Evolutionary conservation across 805 yeast genomes (phyloP), one percentile per base, ranked within the genome.

Genomic region (Saccharomycopsis amapae): DNA sequence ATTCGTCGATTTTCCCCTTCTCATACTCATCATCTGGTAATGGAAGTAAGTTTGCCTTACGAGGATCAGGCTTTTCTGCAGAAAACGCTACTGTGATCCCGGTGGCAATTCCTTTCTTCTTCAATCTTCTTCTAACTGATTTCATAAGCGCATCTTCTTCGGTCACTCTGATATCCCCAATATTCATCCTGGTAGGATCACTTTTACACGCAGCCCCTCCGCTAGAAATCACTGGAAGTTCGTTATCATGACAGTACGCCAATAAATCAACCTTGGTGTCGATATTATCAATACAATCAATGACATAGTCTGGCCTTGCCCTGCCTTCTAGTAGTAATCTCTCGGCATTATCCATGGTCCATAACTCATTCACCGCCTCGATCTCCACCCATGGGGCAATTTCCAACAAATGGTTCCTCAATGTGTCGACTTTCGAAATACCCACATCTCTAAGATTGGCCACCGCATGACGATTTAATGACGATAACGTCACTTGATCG

Each of bases 131-230:
- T 60, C 99, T 75, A 4, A 88, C 95, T 0, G 90, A 68, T 51
- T 95, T 76, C 12, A 96, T 85, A 48, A 93, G 69, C 5, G 97
- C 93, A 62, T 93, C 99, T 63, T 93, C 99, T 57, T 85, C 90
- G 0, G 98, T 85, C 43, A 75, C 76, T 28, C 94, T 80, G 44
- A 93, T 78, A 63, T 93, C 99, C 28, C 88, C 88, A 35, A 93
- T 73, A 59, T 87, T 85, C 47, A 93, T 77, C 57, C 97, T 72
- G 2, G 97, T 82, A 10, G 97, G 94, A 60, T 93, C 99, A 43
- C 95, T 82, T 62, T 93, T 93, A 55, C 96, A 83, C 3, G 96
- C 95, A 1, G 99, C 97, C 23, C 99, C 99, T 79, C 94, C 94
- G 1, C 96, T 85, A 3, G 95, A 80, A 33, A 93, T 75, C 26